These are phyloP conservation scores for cucumber (Cucumis sativus) DNA, from an alignment of 306 rosid species.

Conservation along the genomic window Cucumber_9930_V3 NC_026655.2:25327001-25327500, in stretches of 20 bases:
- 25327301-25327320: not conserved
- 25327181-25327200: not conserved
- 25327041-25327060: not conserved
- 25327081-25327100: not conserved
- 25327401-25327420: constrained; percentile 95
- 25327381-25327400: constrained; percentile 97
- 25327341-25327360: constrained; percentile 50
- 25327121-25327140: not conserved
- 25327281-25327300: not conserved
- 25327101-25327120: not conserved
- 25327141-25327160: not conserved
- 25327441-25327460: constrained; percentile 34
- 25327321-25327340: constrained; percentile 33
- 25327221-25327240: not conserved
- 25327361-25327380: constrained; percentile 88
- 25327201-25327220: not conserved
- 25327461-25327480: not conserved
- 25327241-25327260: not conserved
- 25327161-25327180: not conserved
- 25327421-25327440: constrained; percentile 23
- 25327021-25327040: not conserved
- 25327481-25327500: not conserved
- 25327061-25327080: not conserved
- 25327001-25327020: not conserved
- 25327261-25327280: not conserved